Evolutionary conservation across 164 flowering plant genomes (phyloP).

Genomic region (Dillenia turbinata): DNA sequence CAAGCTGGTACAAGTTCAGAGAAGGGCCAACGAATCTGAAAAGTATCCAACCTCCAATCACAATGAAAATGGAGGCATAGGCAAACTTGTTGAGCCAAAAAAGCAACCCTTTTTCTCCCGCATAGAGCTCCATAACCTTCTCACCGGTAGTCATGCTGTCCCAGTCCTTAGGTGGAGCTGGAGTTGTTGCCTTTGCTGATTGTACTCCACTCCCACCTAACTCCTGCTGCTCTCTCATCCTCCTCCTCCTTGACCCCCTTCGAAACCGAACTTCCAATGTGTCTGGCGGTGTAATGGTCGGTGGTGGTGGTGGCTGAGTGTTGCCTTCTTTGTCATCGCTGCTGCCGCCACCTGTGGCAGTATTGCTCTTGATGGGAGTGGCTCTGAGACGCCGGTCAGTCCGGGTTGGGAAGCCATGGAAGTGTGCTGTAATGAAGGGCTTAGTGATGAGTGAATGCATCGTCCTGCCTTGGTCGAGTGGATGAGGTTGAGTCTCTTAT

Average conservation of each 20-base stretch:
- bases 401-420: neutral
- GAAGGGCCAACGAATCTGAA: constrained; percentile 86
- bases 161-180: constrained; percentile 56
- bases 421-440: neutral
- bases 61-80: constrained; percentile 76
- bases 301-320: constrained; percentile 13
- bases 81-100: constrained; percentile 97
- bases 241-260: constrained; percentile 38
- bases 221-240: constrained; percentile 17
- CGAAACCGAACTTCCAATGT: constrained; percentile 33
- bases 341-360: constrained; percentile 10
- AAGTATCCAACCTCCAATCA: constrained; percentile 80
- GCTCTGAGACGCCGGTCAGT: constrained; percentile 2
- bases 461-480: too few relatives aligned
- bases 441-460: neutral
- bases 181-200: constrained; percentile 1
- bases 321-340: constrained; percentile 6
- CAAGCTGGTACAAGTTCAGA: constrained; percentile 74
- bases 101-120: constrained; percentile 78
- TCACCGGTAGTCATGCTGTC: constrained; percentile 67
- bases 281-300: constrained; percentile 21
- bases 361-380: constrained; percentile 11
- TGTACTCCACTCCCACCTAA: constrained; percentile 5
- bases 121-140: constrained; percentile 70
- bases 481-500: too few relatives aligned